Percentiles rank a stretch among this genome's conserved stretches.
phyloP scores from a whole-genome alignment of 2,329 filamentous ascomycete species.

The Elsinoe perseae region DNA sequence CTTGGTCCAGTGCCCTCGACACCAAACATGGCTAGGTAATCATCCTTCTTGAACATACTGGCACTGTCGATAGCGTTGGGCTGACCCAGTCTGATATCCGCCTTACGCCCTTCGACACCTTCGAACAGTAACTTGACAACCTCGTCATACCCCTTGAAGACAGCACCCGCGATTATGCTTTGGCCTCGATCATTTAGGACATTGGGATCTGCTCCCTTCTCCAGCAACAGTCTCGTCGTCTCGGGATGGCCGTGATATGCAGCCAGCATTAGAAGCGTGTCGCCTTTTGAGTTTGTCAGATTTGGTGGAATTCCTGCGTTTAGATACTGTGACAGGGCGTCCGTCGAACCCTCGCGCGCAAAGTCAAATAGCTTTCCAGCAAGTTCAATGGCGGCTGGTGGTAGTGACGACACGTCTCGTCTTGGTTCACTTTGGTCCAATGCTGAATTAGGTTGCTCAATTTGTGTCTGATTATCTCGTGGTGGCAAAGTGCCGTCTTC shows the following conservation, averaged over 20 bases:
- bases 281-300: constrained; percentile 64
- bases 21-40: constrained; percentile 30
- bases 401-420: constrained; percentile 33
- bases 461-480: neutral
- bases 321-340: constrained; percentile 56
- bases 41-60: constrained; percentile 39
- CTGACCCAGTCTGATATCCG: constrained; percentile 35
- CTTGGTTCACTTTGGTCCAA: neutral
- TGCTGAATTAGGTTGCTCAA: neutral
- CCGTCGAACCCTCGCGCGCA: constrained; percentile 52
- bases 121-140: constrained; percentile 50
- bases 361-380: constrained; percentile 60
- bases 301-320: constrained; percentile 59
- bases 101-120: constrained; percentile 28
- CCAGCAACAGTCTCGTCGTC: constrained; percentile 53
- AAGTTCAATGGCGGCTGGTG: constrained; percentile 58
- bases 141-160: constrained; percentile 62
- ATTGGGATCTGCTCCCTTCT: constrained; percentile 59
- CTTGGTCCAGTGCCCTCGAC: constrained; percentile 22
- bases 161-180: constrained; percentile 61
- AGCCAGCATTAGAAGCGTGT: constrained; percentile 67
- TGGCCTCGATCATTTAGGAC: constrained; percentile 60
- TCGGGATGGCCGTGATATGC: constrained; percentile 60
- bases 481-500: neutral
- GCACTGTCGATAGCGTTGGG: constrained; percentile 42